phyloP scores from a whole-genome alignment of 805 yeast genomes.

The Candida methanosorbosa region DNA sequence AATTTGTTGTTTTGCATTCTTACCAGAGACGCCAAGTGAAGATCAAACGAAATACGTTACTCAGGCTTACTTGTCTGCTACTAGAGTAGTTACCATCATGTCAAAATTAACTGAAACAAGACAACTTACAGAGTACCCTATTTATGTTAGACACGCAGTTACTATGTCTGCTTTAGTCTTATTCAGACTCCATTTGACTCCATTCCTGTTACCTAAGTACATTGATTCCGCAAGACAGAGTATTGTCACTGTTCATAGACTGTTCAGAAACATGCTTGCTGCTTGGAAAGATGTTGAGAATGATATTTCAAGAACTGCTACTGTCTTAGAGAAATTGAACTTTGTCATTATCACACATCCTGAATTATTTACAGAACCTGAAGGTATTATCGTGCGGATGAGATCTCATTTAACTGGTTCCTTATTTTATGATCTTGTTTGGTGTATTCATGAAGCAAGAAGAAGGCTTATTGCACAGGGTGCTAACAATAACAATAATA shows the following conservation, averaged over 20 bases:
- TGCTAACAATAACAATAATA: conserved; percentile 6
- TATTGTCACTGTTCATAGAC: conserved; percentile 84
- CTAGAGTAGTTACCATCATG: conserved; percentile 70
- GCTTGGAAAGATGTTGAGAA: conserved; percentile 90
- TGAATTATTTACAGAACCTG: conserved; percentile 61
- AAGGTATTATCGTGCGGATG: conserved; percentile 79
- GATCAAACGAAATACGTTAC: conserved; percentile 82
- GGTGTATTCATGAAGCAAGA: conserved; percentile 93
- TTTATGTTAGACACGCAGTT: conserved; percentile 79
- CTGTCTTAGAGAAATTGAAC: conserved; percentile 80
- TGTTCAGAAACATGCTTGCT: conserved; percentile 77
- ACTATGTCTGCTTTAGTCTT: conserved; percentile 71
- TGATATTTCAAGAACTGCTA: conserved; percentile 87
- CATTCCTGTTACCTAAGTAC: conserved; percentile 61
- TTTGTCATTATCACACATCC: conserved; percentile 84
- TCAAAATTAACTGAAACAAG: conserved; percentile 61
- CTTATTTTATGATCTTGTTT: conserved; percentile 80
- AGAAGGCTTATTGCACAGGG: conserved; percentile 45
- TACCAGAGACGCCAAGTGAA: conserved; percentile 83
- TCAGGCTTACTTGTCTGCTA: conserved; percentile 71
- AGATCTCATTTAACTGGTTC: conserved; percentile 90
- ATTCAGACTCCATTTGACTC: conserved; percentile 75
- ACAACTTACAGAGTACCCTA: conserved; percentile 76
- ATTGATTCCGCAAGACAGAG: conserved; percentile 88
- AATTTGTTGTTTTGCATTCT: conserved; percentile 82